Base-by-base conservation (phyloP, 2,329 filamentous ascomycete genomes). In the Fusarium phyllophilum region DNA sequence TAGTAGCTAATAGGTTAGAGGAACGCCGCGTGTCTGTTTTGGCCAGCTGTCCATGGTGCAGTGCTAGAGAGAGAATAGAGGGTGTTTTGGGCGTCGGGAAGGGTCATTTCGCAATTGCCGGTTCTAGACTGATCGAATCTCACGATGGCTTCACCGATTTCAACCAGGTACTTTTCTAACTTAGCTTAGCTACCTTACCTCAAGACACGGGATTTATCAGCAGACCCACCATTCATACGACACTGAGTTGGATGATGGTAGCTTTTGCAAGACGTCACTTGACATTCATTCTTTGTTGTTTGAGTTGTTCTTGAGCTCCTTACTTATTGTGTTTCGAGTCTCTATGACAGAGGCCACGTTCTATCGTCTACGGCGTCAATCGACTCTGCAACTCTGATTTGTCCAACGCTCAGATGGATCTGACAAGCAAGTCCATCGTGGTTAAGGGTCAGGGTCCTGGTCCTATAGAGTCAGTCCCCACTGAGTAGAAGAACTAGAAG, bases 91-190 rank as follows among this genome's bases (percentile, higher is more conserved):
- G 62, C 38, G 49, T 63, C 61, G 54, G 58, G 61, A 48, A 36
- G 42, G 58, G 62, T 55, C 45, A 38, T 57, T 38, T 67, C 48
- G 42, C 66, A 68, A 46, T 42, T 62, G 33, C 68, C 66, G 70
- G 64, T 70, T 72, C 71, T 73, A 73, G 68, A 74, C 51, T 58
- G 36, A 52, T 57, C 46, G 51, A 63, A 68, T 72, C 66, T 74
- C 70, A 68, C 70, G 71, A 73, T 73, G 62, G 71, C 71, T 73
- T 73, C 71, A 73, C 59, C 62, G 56, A 63, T 41, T 57, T 42
- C 36, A 45, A 48, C 52, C 51, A 70, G 42, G 36, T 46, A 41
- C 66, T 45, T 56, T 57, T 44, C 52, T 36, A 38, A 36, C 38
- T 29, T 54, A 38, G 51, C 38, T 29, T 54, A 41, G 34, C 14